Evolutionary conservation across 352 stramenopile species (phyloP), one percentile per base, ranked within the genome.

Genomic region (Phytophthora citricola): DNA sequence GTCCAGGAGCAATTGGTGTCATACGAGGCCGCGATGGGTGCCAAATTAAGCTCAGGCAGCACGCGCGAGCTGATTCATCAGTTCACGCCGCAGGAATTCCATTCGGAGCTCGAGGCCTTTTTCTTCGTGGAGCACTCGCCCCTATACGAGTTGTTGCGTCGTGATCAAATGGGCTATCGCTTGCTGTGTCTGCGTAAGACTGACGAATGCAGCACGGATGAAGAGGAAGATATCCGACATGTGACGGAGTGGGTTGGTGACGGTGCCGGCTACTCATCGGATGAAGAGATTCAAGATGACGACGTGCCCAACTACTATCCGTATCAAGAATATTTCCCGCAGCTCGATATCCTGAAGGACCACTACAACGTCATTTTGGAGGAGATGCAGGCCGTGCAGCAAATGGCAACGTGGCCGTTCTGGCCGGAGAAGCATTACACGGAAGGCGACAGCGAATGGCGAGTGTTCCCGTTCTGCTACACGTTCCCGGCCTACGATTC

Each of bases 391-490:
- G 66, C 71, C 2, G 82, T 92, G 14, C 74, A 87, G 40, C 58
- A 83, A 47, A 70, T 73, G 24, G 70, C 79, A 20, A 81, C 80
- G 24, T 95, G 87, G 87, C 84, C 87, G 0, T 91, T 90, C 51
- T 95, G 86, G 89, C 87, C 88, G 5, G 85, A 95, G 71, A 92
- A 95, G 45, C 89, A 95, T 64, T 94, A 95, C 71, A 78, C 72
- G 1, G 73, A 88, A 52, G 74, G 76, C 6, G 79, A 83, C 12
- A 91, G 83, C 62, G 82, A 94, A 54, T 90, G 87, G 87, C 80
- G 81, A 39, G 89, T 97, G 41, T 96, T 97, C 57, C 91, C 91
- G 15, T 94, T 97, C 48, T 92, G 90, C 69, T 95, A 97, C 66
- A 97, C 89, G 7, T 97, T 97, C 58, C 91, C 91, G 10, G 90